Evolutionary conservation across 2,329 filamentous ascomycete species (phyloP).

Genomic region (Helicocarpus griseus): DNA sequence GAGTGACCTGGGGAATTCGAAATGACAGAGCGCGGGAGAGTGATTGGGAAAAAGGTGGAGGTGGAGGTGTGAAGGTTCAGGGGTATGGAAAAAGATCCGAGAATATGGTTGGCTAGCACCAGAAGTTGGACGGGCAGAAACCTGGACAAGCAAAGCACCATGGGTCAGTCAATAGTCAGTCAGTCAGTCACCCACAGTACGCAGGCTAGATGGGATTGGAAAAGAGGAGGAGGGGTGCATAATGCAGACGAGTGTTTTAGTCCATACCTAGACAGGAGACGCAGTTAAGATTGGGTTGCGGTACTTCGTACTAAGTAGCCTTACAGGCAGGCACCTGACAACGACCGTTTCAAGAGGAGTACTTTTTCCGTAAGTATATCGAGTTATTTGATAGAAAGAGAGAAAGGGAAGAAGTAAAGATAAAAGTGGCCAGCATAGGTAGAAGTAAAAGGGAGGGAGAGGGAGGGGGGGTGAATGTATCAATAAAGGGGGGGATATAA

Average conservation of each 20-base stretch:
- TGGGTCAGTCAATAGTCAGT: neutral
- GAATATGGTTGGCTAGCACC: neutral
- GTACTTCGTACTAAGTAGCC: neutral
- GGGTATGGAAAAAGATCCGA: neutral
- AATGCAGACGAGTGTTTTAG: neutral
- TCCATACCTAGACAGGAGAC: neutral
- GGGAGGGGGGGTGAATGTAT: neutral
- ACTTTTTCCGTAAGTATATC: neutral
- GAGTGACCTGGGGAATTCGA: neutral
- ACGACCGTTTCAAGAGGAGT: conserved; percentile 1
- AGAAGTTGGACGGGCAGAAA: neutral
- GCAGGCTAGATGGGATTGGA: neutral
- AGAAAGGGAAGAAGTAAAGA: neutral
- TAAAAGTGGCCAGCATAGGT: conserved; percentile 5
- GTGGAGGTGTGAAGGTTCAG: neutral
- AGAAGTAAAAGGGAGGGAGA: conserved; percentile 4
- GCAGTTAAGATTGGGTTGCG: neutral
- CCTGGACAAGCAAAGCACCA: neutral
- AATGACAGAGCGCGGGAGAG: no score
- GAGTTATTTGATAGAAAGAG: neutral
- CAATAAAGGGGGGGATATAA: conserved; percentile 1
- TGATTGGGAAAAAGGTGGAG: neutral
- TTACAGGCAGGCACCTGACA: neutral
- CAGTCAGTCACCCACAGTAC: neutral
- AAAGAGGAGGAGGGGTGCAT: neutral